These are phyloP conservation scores for Diaporthe eres DNA, from an alignment of 2,329 filamentous ascomycete genomes.

Conservation along the genomic window DNA sequence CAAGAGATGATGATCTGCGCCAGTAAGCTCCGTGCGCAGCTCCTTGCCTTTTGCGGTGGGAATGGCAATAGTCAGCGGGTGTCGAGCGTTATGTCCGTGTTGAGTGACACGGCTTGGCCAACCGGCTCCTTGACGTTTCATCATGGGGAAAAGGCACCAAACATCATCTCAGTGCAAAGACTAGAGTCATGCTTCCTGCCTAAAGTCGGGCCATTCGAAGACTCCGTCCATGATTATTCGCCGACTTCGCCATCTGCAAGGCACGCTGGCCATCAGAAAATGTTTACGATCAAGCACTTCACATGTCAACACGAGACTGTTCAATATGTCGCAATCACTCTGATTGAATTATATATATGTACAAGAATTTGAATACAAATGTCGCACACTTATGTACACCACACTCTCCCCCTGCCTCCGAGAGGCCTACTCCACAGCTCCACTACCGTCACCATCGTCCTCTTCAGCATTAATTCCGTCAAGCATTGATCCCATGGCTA, in stretches of 20 bases:
- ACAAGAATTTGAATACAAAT: slow-evolving; percentile 13
- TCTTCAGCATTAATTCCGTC: neutral
- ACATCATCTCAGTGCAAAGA: neutral
- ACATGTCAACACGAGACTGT: neutral
- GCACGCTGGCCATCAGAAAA: neutral
- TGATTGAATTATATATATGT: slow-evolving; percentile 27
- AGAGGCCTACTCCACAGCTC: neutral
- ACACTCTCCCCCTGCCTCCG: neutral
- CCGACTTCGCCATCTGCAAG: neutral
- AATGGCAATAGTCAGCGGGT: neutral
- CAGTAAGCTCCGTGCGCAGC: neutral
- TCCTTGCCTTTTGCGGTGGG: neutral
- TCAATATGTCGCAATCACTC: slow-evolving; percentile 29
- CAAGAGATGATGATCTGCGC: neutral
- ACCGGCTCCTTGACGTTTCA: neutral
- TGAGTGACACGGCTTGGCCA: neutral
- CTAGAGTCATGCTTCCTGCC: neutral
- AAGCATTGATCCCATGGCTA: neutral
- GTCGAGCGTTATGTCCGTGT: neutral
- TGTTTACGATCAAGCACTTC: neutral
- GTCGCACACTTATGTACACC: slow-evolving; percentile 21
- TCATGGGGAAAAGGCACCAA: neutral
- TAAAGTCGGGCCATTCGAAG: neutral
- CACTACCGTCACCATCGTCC: neutral
- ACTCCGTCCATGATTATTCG: neutral